Evolutionary conservation across 208 protist genomes (phyloP), one percentile per base, ranked within the genome.

Genomic region (Leishmania gerbilli): DNA sequence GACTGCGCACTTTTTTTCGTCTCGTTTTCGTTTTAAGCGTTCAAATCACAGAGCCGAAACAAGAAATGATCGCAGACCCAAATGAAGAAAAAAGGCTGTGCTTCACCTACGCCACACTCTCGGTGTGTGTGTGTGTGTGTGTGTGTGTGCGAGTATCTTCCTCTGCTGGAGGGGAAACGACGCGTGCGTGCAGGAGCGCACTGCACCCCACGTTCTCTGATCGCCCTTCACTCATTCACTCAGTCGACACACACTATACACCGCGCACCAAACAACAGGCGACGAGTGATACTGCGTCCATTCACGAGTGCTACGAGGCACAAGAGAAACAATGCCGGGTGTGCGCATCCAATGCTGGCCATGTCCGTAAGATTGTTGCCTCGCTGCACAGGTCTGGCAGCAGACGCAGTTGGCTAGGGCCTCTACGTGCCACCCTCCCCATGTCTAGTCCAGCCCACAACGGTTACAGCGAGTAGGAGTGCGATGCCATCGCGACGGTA

Each of bases 341-440:
- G 15, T 17, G 74, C 6, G 27, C 4, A 4, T 13, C 74, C n/a
- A 4, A 17, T 65, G 99, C 98, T 81, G 95, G 90, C 91, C 99
- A 98, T 76, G 47, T 58, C 47, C 13, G n/a, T 17, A 47, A 37
- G 47, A 55, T 31, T 3, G 8, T 56, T 34, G 8, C n/a, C n/a
- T 51, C n/a, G 11, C 53, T n/a, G 13, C 58, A 58, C 47, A 24
- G n/a, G 53, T 58, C n/a, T 24, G 71, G 0, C 9, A 53, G 47
- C 11, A 11, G 34, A 56, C 42, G 15, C 37, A 53, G n/a, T 69
- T 27, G 17, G 34, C 37, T 40, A 37, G 5, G 64, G 34, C 11
- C 19, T 47, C 15, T 17, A 69, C 31, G 24, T 5, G 9, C 7
- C 37, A 9, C 34, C 34, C 21, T 45, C 37, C 15, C 1, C 17